Evolutionary conservation across 768 basidiomycete species (phyloP).

Genomic region (Lactarius sanguifluus): DNA sequence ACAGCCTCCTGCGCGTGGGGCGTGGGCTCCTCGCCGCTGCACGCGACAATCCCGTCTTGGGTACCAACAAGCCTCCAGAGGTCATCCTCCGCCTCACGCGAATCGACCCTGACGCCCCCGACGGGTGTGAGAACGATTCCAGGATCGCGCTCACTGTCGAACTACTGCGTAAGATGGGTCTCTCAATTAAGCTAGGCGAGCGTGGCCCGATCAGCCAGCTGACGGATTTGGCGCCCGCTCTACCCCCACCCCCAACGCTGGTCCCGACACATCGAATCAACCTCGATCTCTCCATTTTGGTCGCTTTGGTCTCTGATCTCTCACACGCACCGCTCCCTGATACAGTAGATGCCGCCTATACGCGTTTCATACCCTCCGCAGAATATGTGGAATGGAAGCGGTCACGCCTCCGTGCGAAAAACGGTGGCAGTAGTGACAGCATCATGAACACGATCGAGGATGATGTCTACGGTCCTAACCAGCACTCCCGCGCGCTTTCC

Average conservation of each 20-base stretch:
- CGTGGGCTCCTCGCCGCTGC: constrained; percentile 67
- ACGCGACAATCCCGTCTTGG: constrained; percentile 48
- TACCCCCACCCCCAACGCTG: constrained; percentile 29
- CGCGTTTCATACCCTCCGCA: constrained; percentile 60
- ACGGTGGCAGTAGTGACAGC: constrained; percentile 29
- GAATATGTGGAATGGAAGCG: constrained; percentile 63
- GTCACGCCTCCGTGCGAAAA: constrained; percentile 31
- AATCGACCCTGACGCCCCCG: constrained; percentile 46
- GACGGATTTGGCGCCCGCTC: constrained; percentile 9
- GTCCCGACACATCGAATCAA: constrained; percentile 64
- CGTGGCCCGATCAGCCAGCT: constrained; percentile 35
- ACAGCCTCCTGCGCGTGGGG: constrained; percentile 72
- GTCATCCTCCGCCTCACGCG: constrained; percentile 71
- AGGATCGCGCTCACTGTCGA: constrained; percentile 63
- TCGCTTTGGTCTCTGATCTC: constrained; percentile 81
- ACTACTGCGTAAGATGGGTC: constrained; percentile 56
- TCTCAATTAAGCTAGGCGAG: constrained; percentile 68
- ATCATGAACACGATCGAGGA: constrained; percentile 7
- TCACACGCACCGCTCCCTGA: constrained; percentile 69
- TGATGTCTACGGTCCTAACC: constrained; percentile 31
- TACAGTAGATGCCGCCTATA: constrained; percentile 54
- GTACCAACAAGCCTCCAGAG: constrained; percentile 41
- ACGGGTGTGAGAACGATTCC: constrained; percentile 42
- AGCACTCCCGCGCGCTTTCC: constrained; percentile 68
- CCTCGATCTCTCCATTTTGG: constrained; percentile 80